Percentiles rank a stretch among this genome's conserved stretches.
phyloP scores from a whole-genome alignment of 768 basidiomycete species.

The Cubamyces lactineus region DNA sequence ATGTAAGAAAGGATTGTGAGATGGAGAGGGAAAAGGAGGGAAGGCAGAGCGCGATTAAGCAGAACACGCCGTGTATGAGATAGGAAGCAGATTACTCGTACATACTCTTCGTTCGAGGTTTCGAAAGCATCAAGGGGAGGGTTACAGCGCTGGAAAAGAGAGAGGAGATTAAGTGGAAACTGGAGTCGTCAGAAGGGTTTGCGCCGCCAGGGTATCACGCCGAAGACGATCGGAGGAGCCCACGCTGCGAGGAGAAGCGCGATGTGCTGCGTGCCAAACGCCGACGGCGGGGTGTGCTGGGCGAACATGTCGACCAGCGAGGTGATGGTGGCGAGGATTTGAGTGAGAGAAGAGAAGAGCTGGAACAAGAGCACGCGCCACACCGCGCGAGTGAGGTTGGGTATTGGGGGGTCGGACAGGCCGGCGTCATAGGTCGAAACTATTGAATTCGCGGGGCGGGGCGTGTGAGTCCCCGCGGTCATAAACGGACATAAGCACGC shows the following conservation, averaged over 20 bases:
- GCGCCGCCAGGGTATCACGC: slow-evolving; percentile 36
- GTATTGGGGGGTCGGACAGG: slow-evolving; percentile 20
- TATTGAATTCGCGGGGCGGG: background rate
- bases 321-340: slow-evolving; percentile 44
- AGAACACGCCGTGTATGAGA: slow-evolving; percentile 23
- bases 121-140: background rate
- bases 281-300: slow-evolving; percentile 53
- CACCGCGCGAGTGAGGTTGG: slow-evolving; percentile 32
- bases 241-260: slow-evolving; percentile 61
- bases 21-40: too few species aligned
- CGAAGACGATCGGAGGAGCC: slow-evolving; percentile 60
- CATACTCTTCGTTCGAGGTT: slow-evolving; percentile 12
- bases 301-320: slow-evolving; percentile 50
- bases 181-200: slow-evolving; percentile 7
- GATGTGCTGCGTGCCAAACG: slow-evolving; percentile 69
- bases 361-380: slow-evolving; percentile 61
- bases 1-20: slow-evolving; percentile 9
- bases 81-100: slow-evolving; percentile 24
- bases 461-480: slow-evolving; percentile 14
- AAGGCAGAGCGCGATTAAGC: slow-evolving; percentile 5
- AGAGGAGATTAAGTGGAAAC: background rate
- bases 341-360: slow-evolving; percentile 41
- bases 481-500: slow-evolving; percentile 9
- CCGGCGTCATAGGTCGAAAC: slow-evolving; percentile 25
- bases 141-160: background rate